Conservation (phyloP, 2,329 filamentous ascomycete genomes). For the Corinectria fuckeliana region DNA sequence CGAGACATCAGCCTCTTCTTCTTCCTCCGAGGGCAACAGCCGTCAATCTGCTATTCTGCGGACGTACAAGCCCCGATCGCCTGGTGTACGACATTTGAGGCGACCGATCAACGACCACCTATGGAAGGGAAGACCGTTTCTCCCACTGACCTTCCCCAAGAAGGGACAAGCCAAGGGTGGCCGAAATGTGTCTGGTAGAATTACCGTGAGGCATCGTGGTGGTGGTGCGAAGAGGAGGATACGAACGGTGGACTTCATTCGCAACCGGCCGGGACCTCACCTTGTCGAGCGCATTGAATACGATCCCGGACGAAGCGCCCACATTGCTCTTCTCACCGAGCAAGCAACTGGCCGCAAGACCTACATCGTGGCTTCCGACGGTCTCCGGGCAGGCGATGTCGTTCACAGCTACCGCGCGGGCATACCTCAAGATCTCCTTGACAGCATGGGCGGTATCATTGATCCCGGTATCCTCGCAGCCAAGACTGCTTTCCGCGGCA, state of each 20-base stretch:
- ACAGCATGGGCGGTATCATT: conserved; percentile 89
- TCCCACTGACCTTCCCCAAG: conserved; percentile 86
- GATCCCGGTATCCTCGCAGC: conserved; percentile 96
- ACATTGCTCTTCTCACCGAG: conserved; percentile 86
- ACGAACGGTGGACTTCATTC: conserved; percentile 86
- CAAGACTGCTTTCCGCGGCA: conserved; percentile 91
- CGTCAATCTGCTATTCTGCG: conserved; percentile 63
- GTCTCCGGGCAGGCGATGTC: conserved; percentile 87
- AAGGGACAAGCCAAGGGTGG: conserved; percentile 93
- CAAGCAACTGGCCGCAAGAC: conserved; percentile 76
- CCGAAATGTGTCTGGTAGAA: conserved; percentile 82
- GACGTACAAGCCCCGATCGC: conserved; percentile 92
- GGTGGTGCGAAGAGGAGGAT: conserved; percentile 93
- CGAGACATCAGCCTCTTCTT: conserved; percentile 26
- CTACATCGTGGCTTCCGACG: conserved; percentile 95
- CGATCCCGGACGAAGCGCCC: conserved; percentile 90
- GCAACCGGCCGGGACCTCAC: conserved; percentile 80
- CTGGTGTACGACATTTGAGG: conserved; percentile 88
- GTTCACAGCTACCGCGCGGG: conserved; percentile 92
- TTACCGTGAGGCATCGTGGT: conserved; percentile 91
- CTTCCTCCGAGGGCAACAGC: conserved; percentile 29
- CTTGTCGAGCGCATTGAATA: conserved; percentile 94
- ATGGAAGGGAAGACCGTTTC: conserved; percentile 88
- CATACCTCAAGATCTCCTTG: conserved; percentile 84
- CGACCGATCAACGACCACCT: conserved; percentile 95